Evolutionary conservation across 805 yeast species (phyloP).

Genomic region (Candida patagonica): DNA sequence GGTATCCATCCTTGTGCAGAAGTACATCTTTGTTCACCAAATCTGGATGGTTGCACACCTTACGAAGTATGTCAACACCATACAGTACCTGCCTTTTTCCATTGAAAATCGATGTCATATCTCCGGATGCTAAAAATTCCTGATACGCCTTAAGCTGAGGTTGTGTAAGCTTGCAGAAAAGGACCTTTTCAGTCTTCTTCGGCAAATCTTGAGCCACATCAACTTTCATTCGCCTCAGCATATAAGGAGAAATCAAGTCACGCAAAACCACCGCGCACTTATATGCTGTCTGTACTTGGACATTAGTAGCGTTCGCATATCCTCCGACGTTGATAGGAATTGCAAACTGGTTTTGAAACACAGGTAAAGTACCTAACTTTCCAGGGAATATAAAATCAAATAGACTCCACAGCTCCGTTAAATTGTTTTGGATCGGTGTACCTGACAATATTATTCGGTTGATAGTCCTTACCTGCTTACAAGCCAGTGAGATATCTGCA

Average conservation of each 20-base stretch:
- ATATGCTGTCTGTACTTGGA: constrained; percentile 93
- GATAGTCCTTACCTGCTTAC: constrained; percentile 78
- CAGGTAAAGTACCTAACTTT: constrained; percentile 85
- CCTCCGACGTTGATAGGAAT: constrained; percentile 96
- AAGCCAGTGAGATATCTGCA: constrained; percentile 72
- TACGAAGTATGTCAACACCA: constrained; percentile 85
- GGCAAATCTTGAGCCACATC: constrained; percentile 96
- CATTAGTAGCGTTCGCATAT: constrained; percentile 91
- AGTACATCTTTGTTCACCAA: constrained; percentile 42
- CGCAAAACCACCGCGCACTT: constrained; percentile 89
- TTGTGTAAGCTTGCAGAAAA: constrained; percentile 78
- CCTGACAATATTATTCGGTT: constrained; percentile 86
- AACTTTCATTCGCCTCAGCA: constrained; percentile 75
- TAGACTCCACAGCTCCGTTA: constrained; percentile 86
- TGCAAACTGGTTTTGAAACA: constrained; percentile 86
- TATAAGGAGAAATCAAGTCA: constrained; percentile 82
- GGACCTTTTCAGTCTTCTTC: constrained; percentile 84
- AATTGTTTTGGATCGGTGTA: constrained; percentile 92
- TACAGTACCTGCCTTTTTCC: constrained; percentile 75
- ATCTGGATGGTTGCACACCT: constrained; percentile 96
- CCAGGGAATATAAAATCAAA: constrained; percentile 97
- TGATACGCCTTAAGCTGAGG: constrained; percentile 67
- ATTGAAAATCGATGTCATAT: constrained; percentile 55
- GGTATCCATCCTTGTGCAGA: constrained; percentile 24
- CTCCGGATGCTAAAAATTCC: constrained; percentile 67